Evolutionary conservation across 495 filamentous ascomycete genomes (phyloP).

Genomic region (Letharia lupina): DNA sequence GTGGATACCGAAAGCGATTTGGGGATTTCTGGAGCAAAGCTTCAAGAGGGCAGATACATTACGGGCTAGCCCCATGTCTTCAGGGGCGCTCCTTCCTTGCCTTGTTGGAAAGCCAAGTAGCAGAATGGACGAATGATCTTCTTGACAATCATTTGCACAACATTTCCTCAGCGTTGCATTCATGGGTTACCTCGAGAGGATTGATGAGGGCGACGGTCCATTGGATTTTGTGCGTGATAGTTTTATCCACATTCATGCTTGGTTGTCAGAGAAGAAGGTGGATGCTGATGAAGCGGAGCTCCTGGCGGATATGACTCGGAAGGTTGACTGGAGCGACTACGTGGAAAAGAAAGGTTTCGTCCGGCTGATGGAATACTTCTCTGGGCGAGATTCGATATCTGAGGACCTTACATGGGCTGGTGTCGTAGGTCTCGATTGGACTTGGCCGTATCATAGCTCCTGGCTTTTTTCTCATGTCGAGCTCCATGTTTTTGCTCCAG

Average conservation of each 20-base stretch:
- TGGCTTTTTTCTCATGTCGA: not conserved
- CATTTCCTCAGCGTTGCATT: not conserved
- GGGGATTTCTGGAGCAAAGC: not conserved
- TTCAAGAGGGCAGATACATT: not conserved
- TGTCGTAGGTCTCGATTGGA: not conserved
- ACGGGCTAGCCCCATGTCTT: not conserved
- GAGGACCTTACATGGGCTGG: not conserved
- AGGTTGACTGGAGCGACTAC: not conserved
- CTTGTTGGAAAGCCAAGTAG: not conserved
- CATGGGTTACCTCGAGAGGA: not conserved
- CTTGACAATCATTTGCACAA: not conserved
- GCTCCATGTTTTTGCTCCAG: not conserved
- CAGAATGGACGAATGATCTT: not conserved
- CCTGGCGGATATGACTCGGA: not conserved
- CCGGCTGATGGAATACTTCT: not conserved
- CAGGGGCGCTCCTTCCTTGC: not conserved
- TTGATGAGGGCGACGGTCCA: not conserved
- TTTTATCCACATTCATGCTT: not conserved
- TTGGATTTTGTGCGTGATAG: not conserved
- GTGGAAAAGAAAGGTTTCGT: not conserved
- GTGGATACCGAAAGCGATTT: not conserved
- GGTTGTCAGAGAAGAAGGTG: not conserved
- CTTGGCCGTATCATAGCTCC: not conserved
- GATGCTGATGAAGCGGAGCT: not conserved
- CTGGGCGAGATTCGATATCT: not conserved